Evolutionary conservation across 1,284 basidiomycete genomes (phyloP), one percentile per base, ranked within the genome.

Genomic region (Golubevia sp.): DNA sequence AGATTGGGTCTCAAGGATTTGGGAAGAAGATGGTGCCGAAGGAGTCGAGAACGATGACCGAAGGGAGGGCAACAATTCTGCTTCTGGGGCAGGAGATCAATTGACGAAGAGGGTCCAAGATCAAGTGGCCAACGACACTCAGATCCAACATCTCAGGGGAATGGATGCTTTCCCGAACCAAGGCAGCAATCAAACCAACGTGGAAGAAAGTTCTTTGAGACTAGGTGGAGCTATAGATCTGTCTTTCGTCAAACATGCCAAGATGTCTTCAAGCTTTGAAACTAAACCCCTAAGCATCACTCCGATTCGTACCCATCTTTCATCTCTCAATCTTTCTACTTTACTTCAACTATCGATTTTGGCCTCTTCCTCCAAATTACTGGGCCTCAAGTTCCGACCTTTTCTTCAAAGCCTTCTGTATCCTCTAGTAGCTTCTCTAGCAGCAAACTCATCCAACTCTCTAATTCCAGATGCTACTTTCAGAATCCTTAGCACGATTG

Each of bases 371-470:
- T 69, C 76, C 2, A 50, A 60, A 24, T 66, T 81, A 11, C 66
- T 81, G 8, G 80, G 80, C 8, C 66, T 69, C 18, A 60, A 63
- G 1, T 76, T 78, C 60, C 69, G 74, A 8, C 51, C 67, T 2
- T 26, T 65, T 8, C 70, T 82, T 1, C 56, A 79, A 8, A 66
- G 62, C 0, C 64, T 62, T 6, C 51, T 79, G 21, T 82, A 82
- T 58, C 74, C 79, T 1, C 55, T 76, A 8, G 62, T 81, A 24
- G 70, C 70, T 55, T 74, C 69, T 1, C 61, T 79, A 44, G 69
- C 71, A 44, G 38, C 38, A 8, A 44, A 44, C 0, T 60, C 70
- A 6, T 63, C 63, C 0, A 56, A 63, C 2, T 30, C 59, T 1
- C 44, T 67, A 0, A 62, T 76, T 0, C 62, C 55, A 2, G 38